Conservation (phyloP, 2,329 filamentous ascomycete genomes). For the Volutella citrinella region DNA sequence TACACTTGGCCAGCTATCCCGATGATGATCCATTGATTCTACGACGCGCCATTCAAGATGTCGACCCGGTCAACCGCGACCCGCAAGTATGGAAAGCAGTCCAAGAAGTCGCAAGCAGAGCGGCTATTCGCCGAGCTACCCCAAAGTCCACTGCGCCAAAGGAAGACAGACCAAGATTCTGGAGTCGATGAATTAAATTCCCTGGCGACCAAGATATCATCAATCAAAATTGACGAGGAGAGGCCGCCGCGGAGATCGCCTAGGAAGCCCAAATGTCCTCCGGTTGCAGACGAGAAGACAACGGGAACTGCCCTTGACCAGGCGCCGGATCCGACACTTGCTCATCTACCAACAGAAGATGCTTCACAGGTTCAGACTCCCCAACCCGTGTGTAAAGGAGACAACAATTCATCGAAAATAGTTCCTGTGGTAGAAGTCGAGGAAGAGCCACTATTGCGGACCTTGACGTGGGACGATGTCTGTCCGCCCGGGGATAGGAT, state of each 20-base stretch:
- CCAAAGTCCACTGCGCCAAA: conserved; percentile 43
- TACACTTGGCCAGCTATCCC: not conserved
- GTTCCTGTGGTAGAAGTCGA: conserved; percentile 11
- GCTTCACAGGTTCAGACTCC: conserved; percentile 1
- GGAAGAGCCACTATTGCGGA: conserved; percentile 32
- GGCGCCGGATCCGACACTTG: not conserved
- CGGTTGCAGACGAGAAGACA: not conserved
- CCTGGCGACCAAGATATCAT: conserved; percentile 34
- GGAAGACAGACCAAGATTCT: conserved; percentile 8
- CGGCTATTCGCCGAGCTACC: conserved; percentile 51
- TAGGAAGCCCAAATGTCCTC: conserved; percentile 2
- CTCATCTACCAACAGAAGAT: not conserved
- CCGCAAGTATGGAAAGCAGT: conserved; percentile 51
- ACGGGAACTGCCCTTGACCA: not conserved
- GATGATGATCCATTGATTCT: conserved; percentile 1
- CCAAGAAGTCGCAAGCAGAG: conserved; percentile 44
- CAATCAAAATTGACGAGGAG: conserved; percentile 26
- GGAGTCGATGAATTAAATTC: conserved; percentile 27
- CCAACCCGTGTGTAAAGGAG: conserved; percentile 2
- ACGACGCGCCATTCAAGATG: conserved; percentile 35
- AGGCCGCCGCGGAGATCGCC: conserved; percentile 6
- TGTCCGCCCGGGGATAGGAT: conserved; percentile 52
- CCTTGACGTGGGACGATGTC: conserved; percentile 56
- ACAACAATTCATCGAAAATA: conserved; percentile 5
- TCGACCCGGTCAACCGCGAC: conserved; percentile 38